Evolutionary conservation across 2,329 filamentous ascomycete species (phyloP), one percentile per base, ranked within the genome.

Genomic region (Botryotinia calthae): DNA sequence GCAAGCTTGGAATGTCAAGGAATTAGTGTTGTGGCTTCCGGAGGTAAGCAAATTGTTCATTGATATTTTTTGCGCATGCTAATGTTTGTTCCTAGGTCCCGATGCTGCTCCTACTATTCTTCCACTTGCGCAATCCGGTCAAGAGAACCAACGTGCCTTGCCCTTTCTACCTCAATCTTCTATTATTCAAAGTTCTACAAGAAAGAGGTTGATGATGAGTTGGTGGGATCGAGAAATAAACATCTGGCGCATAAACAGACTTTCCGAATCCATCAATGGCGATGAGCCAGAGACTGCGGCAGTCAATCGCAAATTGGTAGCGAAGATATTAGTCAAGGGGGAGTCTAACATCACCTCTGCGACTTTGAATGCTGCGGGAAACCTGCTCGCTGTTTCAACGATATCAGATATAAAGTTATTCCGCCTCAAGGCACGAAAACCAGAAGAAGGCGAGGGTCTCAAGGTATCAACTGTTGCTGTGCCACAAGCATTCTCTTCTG

Each of bases 221-320:
- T 98, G 94, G 93, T 98, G 95, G 94, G 93, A 95, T 76, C 88
- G 92, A 72, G 93, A 97, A 81, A 86, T 98, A 66, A 90, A 92
- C 77, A 88, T 99, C 74, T 99, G 95, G 94, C 88, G 86, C 58
- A 83, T 92, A 34, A 76, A 70, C 48, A 79, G 78, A 72, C 72
- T 73, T 18, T 59, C 72, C 16, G 73, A 76, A 40, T 42, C 70
- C 20, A 44, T 56, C 8, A 69, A 63, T 22, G 73, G 77, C n/a
- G 82, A 82, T 58, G 82, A 82, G 16, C 86, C 85, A 76, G 86
- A 76, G 56, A 61, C 73, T 77, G 83, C 81, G 77, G 80, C 78
- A 74, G 81, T 85, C 74, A 89, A 86, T 81, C 87, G 88, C 69
- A 91, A 89, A 79, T 84, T 93, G 14, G 85, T 94, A 46, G 91